Evolutionary conservation across 1,139 yeast species (phyloP).

Genomic region (Suhomyces panamericanus): DNA sequence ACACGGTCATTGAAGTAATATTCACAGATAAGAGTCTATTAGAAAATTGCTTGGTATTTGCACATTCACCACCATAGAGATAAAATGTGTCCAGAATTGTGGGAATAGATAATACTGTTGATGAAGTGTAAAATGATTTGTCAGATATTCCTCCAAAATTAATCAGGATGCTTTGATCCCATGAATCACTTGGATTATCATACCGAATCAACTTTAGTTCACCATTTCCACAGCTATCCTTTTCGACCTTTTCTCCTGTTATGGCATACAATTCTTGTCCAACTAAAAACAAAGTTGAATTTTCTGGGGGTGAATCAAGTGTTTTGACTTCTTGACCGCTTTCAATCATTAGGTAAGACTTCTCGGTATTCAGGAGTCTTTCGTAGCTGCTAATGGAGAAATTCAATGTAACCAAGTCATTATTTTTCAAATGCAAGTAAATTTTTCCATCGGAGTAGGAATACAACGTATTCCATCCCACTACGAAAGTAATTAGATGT

Average conservation of each 20-base stretch:
- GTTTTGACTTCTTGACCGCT: conserved; percentile 25
- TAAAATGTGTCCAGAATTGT: conserved; percentile 35
- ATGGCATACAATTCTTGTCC: conserved; percentile 36
- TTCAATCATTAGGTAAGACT: conserved; percentile 16
- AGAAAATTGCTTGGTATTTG: conserved; percentile 25
- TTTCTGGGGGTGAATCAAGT: conserved; percentile 34
- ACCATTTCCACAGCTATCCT: conserved; percentile 34
- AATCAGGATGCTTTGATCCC: conserved; percentile 25
- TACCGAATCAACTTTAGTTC: conserved; percentile 27
- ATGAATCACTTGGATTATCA: conserved; percentile 19
- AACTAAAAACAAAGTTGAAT: conserved; percentile 34
- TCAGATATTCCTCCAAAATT: conserved; percentile 29
- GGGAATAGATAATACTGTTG: conserved; percentile 41
- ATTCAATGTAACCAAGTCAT: conserved; percentile 37
- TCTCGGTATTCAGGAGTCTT: conserved; percentile 11
- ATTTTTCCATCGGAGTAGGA: conserved; percentile 36
- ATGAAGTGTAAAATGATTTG: conserved; percentile 30
- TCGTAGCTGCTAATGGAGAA: conserved; percentile 37
- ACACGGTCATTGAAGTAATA: conserved; percentile 21
- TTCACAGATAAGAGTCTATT: conserved; percentile 39
- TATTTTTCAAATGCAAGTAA: conserved; percentile 38
- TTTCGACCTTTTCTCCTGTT: conserved; percentile 14
- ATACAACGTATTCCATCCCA: conserved; percentile 38
- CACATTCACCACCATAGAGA: conserved; percentile 50
- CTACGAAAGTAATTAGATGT: conserved; percentile 1